phyloP scores from a whole-genome alignment of 805 yeast species.

The Pichia scutulata region DNA sequence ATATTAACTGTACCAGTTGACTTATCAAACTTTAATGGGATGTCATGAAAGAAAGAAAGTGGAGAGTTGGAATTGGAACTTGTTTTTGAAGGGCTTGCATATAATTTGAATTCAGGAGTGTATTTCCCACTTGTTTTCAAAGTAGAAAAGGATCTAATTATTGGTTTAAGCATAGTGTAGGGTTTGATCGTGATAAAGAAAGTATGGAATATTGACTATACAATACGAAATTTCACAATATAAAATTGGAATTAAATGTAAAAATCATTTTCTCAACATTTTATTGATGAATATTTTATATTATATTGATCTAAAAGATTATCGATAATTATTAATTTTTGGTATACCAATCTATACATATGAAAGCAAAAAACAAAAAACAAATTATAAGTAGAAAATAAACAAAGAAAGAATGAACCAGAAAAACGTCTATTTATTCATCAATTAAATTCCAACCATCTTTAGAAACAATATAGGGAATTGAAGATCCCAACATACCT shows the following conservation, averaged over 20 bases:
- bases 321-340: no score
- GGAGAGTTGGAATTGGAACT: not conserved
- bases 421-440: no score
- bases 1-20: conserved; percentile 42
- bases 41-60: conserved; percentile 63
- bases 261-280: no score
- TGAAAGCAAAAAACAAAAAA: no score
- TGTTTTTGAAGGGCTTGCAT: conserved; percentile 21
- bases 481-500: conserved; percentile 27
- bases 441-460: conserved; percentile 27
- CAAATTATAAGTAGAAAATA: no score
- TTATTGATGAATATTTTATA: no score
- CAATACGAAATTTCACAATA: no score
- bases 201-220: no score
- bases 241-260: no score
- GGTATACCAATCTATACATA: no score
- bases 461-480: conserved; percentile 25
- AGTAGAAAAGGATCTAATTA: not conserved
- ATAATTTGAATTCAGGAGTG: conserved; percentile 35
- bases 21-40: conserved; percentile 47
- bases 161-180: not conserved
- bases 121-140: conserved; percentile 31
- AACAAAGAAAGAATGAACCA: no score
- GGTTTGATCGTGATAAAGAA: not conserved
- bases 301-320: no score